These are phyloP conservation scores for Tetradesmus lagerheimii DNA, from an alignment of 139 green algal species.

Conservation along the genomic window DNA sequence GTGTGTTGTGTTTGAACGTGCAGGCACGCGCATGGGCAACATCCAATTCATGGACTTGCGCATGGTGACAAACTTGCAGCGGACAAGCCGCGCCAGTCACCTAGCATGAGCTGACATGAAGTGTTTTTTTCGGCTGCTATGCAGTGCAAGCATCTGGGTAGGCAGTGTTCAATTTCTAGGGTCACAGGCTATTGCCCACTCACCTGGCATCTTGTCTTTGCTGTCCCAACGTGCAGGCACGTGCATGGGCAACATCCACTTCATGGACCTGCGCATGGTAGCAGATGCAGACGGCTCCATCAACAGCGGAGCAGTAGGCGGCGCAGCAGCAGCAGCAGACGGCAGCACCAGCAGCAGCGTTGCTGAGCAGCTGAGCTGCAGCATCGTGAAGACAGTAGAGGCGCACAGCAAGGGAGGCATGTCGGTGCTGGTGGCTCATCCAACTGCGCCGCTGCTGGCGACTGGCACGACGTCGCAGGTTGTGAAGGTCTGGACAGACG, in stretches of 20 bases:
- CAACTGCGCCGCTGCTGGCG: constrained; percentile 85
- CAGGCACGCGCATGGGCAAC: constrained; percentile 61
- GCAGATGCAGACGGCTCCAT: constrained; percentile 15
- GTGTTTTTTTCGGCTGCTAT: no score
- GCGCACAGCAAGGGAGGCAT: constrained; percentile 83
- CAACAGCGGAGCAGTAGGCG: constrained; percentile 23
- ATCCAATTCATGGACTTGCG: constrained; percentile 88
- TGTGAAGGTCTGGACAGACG: constrained; percentile 81
- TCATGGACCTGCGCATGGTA: constrained; percentile 83
- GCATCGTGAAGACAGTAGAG: constrained; percentile 72
- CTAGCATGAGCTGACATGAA: no score
- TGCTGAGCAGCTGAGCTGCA: constrained; percentile 17
- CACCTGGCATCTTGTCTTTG: no score
- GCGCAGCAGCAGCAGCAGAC: neutral
- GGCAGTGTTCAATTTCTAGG: no score
- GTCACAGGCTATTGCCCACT: no score
- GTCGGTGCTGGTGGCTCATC: constrained; percentile 82
- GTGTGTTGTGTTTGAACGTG: no score
- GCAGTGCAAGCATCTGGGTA: no score
- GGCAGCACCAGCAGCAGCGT: constrained; percentile 5
- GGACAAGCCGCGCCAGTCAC: no score
- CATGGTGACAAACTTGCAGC: constrained; percentile 55
- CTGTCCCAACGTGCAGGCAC: no score
- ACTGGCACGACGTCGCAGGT: constrained; percentile 75
- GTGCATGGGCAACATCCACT: constrained; percentile 74